phyloP scores from a whole-genome alignment of 2,329 filamentous ascomycete genomes.

The Trichoderma gracile region DNA sequence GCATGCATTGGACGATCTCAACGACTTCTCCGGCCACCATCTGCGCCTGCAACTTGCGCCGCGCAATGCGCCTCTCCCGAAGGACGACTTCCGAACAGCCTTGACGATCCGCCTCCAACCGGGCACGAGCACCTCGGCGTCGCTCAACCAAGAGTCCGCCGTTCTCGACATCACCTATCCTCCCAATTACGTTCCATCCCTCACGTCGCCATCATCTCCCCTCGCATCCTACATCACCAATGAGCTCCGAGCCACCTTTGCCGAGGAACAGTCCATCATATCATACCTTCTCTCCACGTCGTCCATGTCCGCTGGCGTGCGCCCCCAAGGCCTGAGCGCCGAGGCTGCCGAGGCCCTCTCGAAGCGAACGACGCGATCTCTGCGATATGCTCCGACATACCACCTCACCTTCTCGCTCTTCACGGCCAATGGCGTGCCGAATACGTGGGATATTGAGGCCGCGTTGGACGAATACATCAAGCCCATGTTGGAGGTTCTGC shows the following conservation, averaged over 20 bases:
- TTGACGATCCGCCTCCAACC: slow-evolving; percentile 71
- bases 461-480: slow-evolving; percentile 79
- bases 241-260: slow-evolving; percentile 75
- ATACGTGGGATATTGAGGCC: slow-evolving; percentile 85
- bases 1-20: slow-evolving; percentile 80
- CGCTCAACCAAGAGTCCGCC: slow-evolving; percentile 68
- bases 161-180: slow-evolving; percentile 78
- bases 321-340: slow-evolving; percentile 49
- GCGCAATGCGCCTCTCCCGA: slow-evolving; percentile 32
- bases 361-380: slow-evolving; percentile 76
- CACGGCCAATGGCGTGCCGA: slow-evolving; percentile 74
- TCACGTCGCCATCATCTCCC: slow-evolving; percentile 68
- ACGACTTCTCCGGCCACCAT: slow-evolving; percentile 83
- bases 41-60: slow-evolving; percentile 54
- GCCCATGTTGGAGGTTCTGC: slow-evolving; percentile 76
- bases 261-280: slow-evolving; percentile 85
- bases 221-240: slow-evolving; percentile 77
- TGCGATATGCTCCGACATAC: slow-evolving; percentile 92
- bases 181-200: slow-evolving; percentile 65
- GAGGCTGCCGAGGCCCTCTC: slow-evolving; percentile 58
- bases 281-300: slow-evolving; percentile 68
- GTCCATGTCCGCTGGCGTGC: slow-evolving; percentile 51
- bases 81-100: slow-evolving; percentile 49
- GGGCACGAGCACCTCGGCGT: slow-evolving; percentile 60
- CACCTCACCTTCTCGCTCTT: slow-evolving; percentile 96